Evolutionary conservation across 305 asterid species (phyloP).

Genomic region (Solanum hybrid): DNA sequence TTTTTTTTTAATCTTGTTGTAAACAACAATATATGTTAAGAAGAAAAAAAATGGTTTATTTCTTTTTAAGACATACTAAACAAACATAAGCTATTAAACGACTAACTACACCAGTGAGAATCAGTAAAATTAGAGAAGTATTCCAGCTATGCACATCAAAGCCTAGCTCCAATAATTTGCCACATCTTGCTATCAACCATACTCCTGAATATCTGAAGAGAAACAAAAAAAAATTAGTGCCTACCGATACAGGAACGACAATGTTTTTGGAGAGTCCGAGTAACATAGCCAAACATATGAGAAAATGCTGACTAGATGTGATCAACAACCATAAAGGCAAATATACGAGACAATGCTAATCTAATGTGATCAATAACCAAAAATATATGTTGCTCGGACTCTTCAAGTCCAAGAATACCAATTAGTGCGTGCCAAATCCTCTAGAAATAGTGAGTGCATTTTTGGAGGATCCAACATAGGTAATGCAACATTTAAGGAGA

Average conservation of each 20-base stretch:
- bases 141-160: constrained; percentile 56
- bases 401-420: background rate
- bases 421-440: background rate
- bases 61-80: constrained; percentile 57
- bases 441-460: background rate
- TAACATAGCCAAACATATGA: background rate
- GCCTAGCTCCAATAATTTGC: constrained; percentile 56
- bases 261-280: background rate
- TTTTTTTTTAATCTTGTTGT: background rate
- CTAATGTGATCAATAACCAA: background rate
- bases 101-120: constrained; percentile 42
- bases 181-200: constrained; percentile 94
- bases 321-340: background rate
- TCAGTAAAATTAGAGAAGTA: constrained; percentile 37
- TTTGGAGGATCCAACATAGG: background rate
- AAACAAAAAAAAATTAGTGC: background rate
- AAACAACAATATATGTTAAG: background rate
- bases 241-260: background rate
- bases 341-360: background rate
- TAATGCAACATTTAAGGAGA: background rate
- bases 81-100: constrained; percentile 66
- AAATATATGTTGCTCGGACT: background rate
- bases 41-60: constrained; percentile 20
- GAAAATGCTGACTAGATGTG: background rate
- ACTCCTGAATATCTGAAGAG: constrained; percentile 78